These are phyloP conservation scores for Aspergillus bombycis DNA, from an alignment of 2,329 filamentous ascomycete species.

Conservation along the genomic window DNA sequence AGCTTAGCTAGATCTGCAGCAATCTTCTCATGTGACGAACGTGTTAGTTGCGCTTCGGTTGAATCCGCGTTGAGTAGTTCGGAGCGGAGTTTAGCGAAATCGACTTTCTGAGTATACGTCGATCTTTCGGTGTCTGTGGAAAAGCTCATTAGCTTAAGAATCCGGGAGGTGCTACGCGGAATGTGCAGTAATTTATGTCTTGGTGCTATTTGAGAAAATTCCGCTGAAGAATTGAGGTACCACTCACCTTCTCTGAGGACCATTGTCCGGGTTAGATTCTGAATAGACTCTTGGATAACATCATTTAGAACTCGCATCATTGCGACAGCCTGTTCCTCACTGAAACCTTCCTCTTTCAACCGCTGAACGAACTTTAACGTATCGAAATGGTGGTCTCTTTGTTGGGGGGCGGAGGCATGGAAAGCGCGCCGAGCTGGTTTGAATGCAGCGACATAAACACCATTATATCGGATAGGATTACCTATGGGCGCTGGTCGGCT, in stretches of 20 bases:
- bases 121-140: conserved; percentile 51
- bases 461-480: conserved; percentile 49
- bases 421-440: conserved; percentile 53
- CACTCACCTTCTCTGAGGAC: conserved; percentile 86
- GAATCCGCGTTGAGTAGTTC: conserved; percentile 91
- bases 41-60: conserved; percentile 85
- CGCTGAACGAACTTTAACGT: conserved; percentile 96
- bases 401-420: conserved; percentile 64
- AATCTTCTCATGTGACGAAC: conserved; percentile 85
- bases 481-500: conserved; percentile 20
- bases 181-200: background rate
- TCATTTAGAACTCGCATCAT: conserved; percentile 98
- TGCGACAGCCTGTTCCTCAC: conserved; percentile 91
- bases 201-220: background rate
- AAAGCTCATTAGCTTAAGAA: background rate
- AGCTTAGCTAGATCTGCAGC: conserved; percentile 95
- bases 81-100: conserved; percentile 94
- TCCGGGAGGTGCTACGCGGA: background rate
- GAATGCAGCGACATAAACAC: conserved; percentile 51
- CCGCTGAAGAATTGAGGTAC: background rate
- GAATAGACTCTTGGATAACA: conserved; percentile 97
- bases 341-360: conserved; percentile 88
- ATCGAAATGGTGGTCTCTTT: conserved; percentile 92
- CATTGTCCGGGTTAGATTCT: conserved; percentile 97
- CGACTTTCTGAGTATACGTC: conserved; percentile 82